These are phyloP conservation scores for Cucumis cinereus DNA, from an alignment of 306 rosid genomes.

Conservation along the genomic window DNA sequence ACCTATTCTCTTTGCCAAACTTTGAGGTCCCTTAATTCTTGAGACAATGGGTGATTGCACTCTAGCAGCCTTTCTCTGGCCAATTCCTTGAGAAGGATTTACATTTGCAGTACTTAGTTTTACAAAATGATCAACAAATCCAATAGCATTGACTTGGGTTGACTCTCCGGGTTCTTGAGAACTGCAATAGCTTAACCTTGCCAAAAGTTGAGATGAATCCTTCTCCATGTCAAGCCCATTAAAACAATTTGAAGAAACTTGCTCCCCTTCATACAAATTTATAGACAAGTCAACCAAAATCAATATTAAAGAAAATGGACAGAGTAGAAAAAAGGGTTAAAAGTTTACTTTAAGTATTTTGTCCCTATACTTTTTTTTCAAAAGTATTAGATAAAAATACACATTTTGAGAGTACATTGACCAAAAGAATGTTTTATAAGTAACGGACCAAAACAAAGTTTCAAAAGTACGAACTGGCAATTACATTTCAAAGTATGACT, in stretches of 20 bases:
- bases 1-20: conserved; percentile 51
- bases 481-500: neutral
- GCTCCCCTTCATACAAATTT: conserved; percentile 24
- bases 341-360: neutral
- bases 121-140: conserved; percentile 62
- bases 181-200: conserved; percentile 59
- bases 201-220: conserved; percentile 7
- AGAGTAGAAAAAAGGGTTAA: neutral
- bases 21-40: conserved; percentile 40
- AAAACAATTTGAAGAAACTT: conserved; percentile 13
- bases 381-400: neutral
- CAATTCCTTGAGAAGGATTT: conserved; percentile 36
- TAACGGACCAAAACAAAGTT: neutral
- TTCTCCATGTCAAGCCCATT: conserved; percentile 11
- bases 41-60: conserved; percentile 28
- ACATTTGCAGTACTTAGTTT: conserved; percentile 27
- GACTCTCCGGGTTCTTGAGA: conserved; percentile 90
- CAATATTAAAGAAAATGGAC: neutral
- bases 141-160: conserved; percentile 73
- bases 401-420: neutral
- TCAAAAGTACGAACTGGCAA: neutral
- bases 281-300: conserved; percentile 5
- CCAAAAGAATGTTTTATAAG: neutral
- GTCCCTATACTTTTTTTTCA: neutral
- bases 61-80: conserved; percentile 21